These are phyloP conservation scores for Fusarium sp. DNA, from an alignment of 2,329 filamentous ascomycete genomes.

Conservation along the genomic window DNA sequence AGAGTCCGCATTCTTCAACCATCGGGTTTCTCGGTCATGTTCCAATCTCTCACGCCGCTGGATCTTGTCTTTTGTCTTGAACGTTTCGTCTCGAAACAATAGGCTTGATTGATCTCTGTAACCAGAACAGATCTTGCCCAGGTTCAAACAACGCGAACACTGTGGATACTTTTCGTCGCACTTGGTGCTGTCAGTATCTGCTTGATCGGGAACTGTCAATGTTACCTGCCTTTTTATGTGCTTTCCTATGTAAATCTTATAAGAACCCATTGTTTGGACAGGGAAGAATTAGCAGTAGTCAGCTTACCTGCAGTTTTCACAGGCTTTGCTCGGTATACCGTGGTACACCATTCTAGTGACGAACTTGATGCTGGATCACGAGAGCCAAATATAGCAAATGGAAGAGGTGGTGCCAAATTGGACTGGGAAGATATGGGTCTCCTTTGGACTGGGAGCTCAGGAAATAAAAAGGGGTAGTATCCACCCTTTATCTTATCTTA, in stretches of 20 bases:
- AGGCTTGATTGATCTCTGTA: neutral
- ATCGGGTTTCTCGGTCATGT: neutral
- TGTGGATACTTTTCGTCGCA: neutral
- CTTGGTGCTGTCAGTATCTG: neutral
- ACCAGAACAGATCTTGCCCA: neutral
- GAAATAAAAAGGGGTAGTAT: neutral
- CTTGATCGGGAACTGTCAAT: rapidly evolving
- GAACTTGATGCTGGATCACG: too few species aligned
- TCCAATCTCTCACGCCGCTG: neutral
- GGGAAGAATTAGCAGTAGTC: neutral
- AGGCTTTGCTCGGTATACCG: neutral
- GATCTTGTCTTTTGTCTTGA: neutral
- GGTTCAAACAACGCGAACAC: neutral
- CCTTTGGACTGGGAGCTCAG: neutral
- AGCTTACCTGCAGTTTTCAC: neutral
- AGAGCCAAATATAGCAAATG: neutral
- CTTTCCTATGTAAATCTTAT: neutral
- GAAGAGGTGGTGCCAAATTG: neutral
- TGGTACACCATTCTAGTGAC: neutral
- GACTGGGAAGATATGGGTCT: neutral
- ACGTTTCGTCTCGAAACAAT: neutral
- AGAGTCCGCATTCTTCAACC: neutral
- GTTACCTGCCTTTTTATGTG: neutral
- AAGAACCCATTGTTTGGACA: neutral
- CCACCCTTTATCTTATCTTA: neutral